Conservation (phyloP, 2,329 filamentous ascomycete species). For the Colletotrichum noveboracense region DNA sequence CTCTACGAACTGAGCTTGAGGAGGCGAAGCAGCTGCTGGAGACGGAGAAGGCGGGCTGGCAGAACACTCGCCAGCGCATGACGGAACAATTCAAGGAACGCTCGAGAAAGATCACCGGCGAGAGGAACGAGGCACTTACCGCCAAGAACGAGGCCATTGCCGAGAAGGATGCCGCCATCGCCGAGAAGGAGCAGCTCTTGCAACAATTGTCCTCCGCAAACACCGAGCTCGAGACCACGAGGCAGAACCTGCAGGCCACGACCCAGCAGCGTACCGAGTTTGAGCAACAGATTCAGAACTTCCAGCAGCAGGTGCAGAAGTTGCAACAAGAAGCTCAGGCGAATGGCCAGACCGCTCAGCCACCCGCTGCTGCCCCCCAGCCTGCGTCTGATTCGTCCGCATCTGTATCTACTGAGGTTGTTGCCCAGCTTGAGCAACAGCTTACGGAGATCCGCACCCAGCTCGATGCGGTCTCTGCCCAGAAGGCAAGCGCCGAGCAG, state of each 20-base stretch:
- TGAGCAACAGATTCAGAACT: constrained; percentile 48
- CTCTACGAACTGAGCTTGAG: constrained; percentile 58
- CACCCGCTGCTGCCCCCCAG: constrained; percentile 32
- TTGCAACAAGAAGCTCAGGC: constrained; percentile 37
- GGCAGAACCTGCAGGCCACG: constrained; percentile 35
- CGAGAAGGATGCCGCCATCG: constrained; percentile 50
- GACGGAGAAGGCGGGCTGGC: constrained; percentile 60
- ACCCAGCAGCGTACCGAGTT: constrained; percentile 38
- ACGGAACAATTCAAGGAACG: constrained; percentile 69
- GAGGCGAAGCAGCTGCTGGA: constrained; percentile 58
- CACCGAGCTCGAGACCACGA: constrained; percentile 60
- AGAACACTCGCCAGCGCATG: constrained; percentile 55
- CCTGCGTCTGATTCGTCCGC: constrained; percentile 42
- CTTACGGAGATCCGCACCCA: constrained; percentile 59
- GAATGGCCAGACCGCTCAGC: constrained; percentile 44
- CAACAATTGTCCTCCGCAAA: constrained; percentile 53
- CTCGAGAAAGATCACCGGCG: constrained; percentile 57
- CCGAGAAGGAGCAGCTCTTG: constrained; percentile 62
- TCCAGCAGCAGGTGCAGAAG: constrained; percentile 46
- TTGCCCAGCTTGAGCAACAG: constrained; percentile 53
- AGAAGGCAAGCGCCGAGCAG: constrained; percentile 72
- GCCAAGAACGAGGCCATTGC: constrained; percentile 59
- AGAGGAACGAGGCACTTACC: constrained; percentile 56
- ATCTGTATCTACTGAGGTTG: constrained; percentile 50
- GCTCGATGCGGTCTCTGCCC: constrained; percentile 67